A percentile compares a stretch with the other conserved stretches of the same genome.
Evolutionary conservation across 441 rosid genomes (phyloP).

Genomic region (Populus tomentosa): DNA sequence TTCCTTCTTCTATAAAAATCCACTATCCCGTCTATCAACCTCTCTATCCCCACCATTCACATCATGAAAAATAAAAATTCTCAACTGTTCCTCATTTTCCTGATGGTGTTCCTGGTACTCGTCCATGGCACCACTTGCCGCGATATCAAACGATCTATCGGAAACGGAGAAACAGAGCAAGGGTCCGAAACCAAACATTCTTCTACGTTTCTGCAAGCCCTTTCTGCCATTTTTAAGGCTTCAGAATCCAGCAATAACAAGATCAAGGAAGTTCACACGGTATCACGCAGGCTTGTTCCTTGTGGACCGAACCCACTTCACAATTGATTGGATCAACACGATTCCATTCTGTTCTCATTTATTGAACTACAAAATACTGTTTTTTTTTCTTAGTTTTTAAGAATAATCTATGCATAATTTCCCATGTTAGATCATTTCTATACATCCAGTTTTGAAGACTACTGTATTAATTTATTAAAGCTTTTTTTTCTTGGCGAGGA

Average conservation of each 20-base stretch:
- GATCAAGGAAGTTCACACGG: slow-evolving; percentile 4
- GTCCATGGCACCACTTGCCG: slow-evolving; percentile 22
- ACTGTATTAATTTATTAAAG: not conserved
- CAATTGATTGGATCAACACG: slow-evolving; percentile 8
- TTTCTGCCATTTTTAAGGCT: slow-evolving; percentile 20
- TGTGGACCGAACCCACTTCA: slow-evolving; percentile 48
- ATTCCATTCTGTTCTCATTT: too few relatives aligned
- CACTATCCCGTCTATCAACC: not conserved
- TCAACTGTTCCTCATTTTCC: slow-evolving; percentile 13
- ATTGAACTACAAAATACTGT: too few relatives aligned
- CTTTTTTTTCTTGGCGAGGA: too few relatives aligned
- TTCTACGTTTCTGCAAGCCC: slow-evolving; percentile 12
- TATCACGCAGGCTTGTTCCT: slow-evolving; percentile 33
- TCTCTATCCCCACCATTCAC: not conserved
- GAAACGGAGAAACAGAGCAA: not conserved
- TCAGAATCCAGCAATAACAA: not conserved
- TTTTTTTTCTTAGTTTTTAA: slow-evolving; percentile 8
- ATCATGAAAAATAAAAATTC: slow-evolving; percentile 19
- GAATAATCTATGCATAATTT: not conserved
- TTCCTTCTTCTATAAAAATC: not conserved
- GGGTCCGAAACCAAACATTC: slow-evolving; percentile 16
- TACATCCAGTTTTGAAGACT: not conserved
- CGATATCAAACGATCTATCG: not conserved
- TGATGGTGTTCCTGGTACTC: slow-evolving; percentile 20
- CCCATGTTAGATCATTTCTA: not conserved